Conservation (phyloP, 805 yeast species). For the Saturnispora serradocipensis region DNA sequence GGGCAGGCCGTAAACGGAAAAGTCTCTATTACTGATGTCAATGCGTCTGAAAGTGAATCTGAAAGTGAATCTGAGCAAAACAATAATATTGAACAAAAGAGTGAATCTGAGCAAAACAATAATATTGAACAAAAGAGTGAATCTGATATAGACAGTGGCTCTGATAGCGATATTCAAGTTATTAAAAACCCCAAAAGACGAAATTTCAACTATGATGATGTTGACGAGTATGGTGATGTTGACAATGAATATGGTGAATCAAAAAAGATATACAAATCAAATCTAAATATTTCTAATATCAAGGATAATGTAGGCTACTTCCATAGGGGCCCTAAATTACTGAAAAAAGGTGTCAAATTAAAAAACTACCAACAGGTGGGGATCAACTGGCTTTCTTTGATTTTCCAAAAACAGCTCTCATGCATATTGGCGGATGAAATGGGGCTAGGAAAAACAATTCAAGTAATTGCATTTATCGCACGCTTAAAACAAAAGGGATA, state of each 20-base stretch:
- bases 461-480: slow-evolving; percentile 87
- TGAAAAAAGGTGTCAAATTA: slow-evolving; percentile 55
- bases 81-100: slow-evolving; percentile 21
- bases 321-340: slow-evolving; percentile 58
- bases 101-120: slow-evolving; percentile 20
- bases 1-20: slow-evolving; percentile 46
- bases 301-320: slow-evolving; percentile 34
- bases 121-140: slow-evolving; percentile 22
- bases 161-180: slow-evolving; percentile 5
- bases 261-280: slow-evolving; percentile 20
- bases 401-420: slow-evolving; percentile 71
- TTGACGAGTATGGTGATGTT: slow-evolving; percentile 22
- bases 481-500: slow-evolving; percentile 56
- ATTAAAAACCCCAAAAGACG: neutral
- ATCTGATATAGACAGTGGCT: neutral
- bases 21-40: slow-evolving; percentile 51
- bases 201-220: neutral
- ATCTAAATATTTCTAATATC: slow-evolving; percentile 17
- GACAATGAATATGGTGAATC: slow-evolving; percentile 14
- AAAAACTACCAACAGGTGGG: slow-evolving; percentile 97
- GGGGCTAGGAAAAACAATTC: slow-evolving; percentile 97
- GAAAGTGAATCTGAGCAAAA: slow-evolving; percentile 7
- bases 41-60: slow-evolving; percentile 23
- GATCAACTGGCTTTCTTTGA: slow-evolving; percentile 78
- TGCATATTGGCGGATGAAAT: slow-evolving; percentile 97